A percentile compares a stretch with the other conserved stretches of the same genome.
Conservation (phyloP, 495 filamentous ascomycete species). For the Cercophora newfieldiana region DNA sequence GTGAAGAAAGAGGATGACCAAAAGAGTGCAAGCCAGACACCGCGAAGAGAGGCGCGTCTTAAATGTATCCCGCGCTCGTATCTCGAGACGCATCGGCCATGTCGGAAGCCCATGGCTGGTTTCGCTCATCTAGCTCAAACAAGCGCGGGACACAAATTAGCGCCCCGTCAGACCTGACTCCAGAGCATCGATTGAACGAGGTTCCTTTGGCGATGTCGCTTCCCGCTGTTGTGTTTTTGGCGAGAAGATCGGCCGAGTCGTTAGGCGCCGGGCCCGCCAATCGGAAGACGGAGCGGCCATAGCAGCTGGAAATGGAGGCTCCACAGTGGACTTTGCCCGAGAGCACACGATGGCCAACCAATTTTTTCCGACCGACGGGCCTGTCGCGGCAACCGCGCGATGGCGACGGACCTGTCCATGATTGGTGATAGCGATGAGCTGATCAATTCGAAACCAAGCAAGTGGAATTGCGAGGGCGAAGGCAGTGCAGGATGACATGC, state of each 20-base stretch:
- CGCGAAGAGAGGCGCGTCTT: neutral
- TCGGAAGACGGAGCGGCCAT: neutral
- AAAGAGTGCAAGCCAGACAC: neutral
- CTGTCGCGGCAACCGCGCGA: neutral
- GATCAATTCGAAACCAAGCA: neutral
- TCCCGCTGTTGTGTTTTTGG: neutral
- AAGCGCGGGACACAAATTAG: neutral
- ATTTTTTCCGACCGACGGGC: neutral
- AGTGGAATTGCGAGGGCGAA: neutral
- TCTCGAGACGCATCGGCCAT: neutral
- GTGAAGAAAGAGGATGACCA: constrained; percentile 23
- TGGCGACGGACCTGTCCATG: neutral
- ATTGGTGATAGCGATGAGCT: neutral
- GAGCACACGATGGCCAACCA: neutral
- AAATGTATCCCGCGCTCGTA: neutral
- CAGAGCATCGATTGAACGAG: neutral
- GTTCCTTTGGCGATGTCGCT: neutral
- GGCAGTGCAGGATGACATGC: neutral
- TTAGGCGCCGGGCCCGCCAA: neutral
- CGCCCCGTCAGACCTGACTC: neutral
- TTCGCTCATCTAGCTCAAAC: neutral
- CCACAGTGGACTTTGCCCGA: neutral
- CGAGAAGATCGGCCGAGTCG: neutral
- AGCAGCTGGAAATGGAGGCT: neutral
- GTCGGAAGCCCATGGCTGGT: neutral